A percentile compares a stretch with the other conserved stretches of the same genome.
Evolutionary conservation across 2,329 filamentous ascomycete species (phyloP).

Genomic region (Trichoderma sp.): DNA sequence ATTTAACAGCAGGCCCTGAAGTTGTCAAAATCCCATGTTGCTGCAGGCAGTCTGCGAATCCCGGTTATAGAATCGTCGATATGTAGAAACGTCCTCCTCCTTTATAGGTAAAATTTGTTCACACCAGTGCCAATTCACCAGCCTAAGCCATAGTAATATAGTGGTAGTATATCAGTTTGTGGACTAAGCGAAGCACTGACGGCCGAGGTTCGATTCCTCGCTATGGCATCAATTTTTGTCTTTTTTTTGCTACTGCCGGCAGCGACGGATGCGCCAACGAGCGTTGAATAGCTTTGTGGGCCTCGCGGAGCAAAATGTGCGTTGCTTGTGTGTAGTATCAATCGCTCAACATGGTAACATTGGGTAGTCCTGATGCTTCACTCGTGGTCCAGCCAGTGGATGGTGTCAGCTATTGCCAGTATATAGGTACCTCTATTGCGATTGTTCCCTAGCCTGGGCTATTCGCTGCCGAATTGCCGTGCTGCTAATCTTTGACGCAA

Average conservation of each 20-base stretch:
- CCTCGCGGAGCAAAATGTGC: background rate
- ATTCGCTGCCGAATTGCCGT: slow-evolving; percentile 68
- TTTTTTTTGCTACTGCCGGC: slow-evolving; percentile 2
- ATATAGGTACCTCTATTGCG: background rate
- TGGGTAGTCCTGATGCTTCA: background rate
- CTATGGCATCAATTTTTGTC: slow-evolving; percentile 21
- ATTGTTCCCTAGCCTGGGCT: slow-evolving; percentile 32
- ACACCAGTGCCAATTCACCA: background rate
- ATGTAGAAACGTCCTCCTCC: background rate
- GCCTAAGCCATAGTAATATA: slow-evolving; percentile 27
- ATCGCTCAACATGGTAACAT: background rate
- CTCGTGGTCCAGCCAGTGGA: background rate
- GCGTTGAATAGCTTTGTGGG: background rate
- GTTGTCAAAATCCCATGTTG: background rate
- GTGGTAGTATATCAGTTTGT: slow-evolving; percentile 32
- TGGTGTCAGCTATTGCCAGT: background rate
- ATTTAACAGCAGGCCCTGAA: background rate
- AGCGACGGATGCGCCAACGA: background rate
- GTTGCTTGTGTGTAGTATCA: background rate
- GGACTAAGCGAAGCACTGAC: slow-evolving; percentile 27
- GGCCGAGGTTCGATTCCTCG: slow-evolving; percentile 32
- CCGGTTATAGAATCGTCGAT: background rate
- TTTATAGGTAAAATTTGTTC: background rate
- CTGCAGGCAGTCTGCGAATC: background rate
- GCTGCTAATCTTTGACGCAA: slow-evolving; percentile 85